Conservation (phyloP, 495 filamentous ascomycete species). For the Aspergillus hancockii region DNA sequence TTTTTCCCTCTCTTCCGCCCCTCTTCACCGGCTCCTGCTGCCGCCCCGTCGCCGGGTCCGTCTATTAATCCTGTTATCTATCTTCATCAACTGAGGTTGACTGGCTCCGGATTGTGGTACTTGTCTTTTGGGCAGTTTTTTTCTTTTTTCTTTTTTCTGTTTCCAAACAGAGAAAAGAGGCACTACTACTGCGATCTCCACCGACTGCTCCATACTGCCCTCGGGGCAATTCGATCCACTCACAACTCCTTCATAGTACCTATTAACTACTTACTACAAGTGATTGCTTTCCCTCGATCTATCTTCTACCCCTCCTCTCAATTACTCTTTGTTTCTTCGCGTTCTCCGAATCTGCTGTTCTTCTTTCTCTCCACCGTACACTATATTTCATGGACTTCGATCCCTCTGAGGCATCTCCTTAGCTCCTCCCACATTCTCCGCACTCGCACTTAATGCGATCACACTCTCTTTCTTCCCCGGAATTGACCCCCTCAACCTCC, state of each 20-base stretch:
- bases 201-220: constrained; percentile 19
- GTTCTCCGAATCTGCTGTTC: constrained; percentile 7
- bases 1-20: constrained; percentile 10
- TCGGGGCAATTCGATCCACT: constrained; percentile 31
- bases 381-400: not conserved
- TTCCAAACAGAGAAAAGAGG: not conserved
- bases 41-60: constrained; percentile 27
- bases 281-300: constrained; percentile 17
- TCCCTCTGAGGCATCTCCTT: constrained; percentile 16
- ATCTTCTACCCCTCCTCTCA: constrained; percentile 15
- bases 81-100: constrained; percentile 15
- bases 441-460: constrained; percentile 10
- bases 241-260: constrained; percentile 9
- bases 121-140: constrained; percentile 12
- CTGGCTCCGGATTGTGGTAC: constrained; percentile 22
- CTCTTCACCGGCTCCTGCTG: constrained; percentile 12
- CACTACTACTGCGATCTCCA: constrained; percentile 17
- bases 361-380: constrained; percentile 9
- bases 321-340: constrained; percentile 15
- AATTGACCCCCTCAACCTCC: not conserved
- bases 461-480: constrained; percentile 4
- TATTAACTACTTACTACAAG: constrained; percentile 18
- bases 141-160: constrained; percentile 8
- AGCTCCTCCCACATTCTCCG: constrained; percentile 6
- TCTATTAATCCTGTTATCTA: constrained; percentile 21